Evolutionary conservation across 208 protist genomes (phyloP).

Genomic region (Willaertia magna): DNA sequence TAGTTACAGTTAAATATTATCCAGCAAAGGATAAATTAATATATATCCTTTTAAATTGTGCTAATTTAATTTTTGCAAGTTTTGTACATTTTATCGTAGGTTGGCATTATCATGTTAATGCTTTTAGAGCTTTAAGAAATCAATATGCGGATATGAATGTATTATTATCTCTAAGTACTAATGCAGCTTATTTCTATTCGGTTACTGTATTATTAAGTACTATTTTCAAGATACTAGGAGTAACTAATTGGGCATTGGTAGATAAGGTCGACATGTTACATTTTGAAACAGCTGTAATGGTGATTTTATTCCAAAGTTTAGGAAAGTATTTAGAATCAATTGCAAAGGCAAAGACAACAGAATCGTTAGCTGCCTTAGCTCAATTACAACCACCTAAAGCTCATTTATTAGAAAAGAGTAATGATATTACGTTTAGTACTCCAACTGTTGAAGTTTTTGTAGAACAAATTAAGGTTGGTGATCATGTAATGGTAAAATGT

Average conservation of each 20-base stretch:
- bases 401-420: neutral
- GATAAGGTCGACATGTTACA: conserved; percentile 40
- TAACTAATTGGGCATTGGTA: neutral
- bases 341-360: conserved; percentile 75
- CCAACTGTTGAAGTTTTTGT: conserved; percentile 28
- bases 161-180: conserved; percentile 19
- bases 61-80: neutral
- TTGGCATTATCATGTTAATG: conserved; percentile 19
- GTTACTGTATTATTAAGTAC: neutral
- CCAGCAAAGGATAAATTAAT: neutral
- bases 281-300: conserved; percentile 83
- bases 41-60: neutral
- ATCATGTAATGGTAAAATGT: conserved; percentile 59
- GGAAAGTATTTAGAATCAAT: conserved; percentile 80
- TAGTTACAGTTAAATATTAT: neutral
- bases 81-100: conserved; percentile 22
- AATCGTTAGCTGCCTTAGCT: conserved; percentile 67
- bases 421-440: neutral
- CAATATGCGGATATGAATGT: conserved; percentile 24
- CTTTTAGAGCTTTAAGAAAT: conserved; percentile 15
- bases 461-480: conserved; percentile 35
- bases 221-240: neutral
- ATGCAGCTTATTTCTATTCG: neutral
- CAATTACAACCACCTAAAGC: conserved; percentile 33
- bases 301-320: conserved; percentile 86